Evolutionary conservation across 2,329 filamentous ascomycete genomes (phyloP).

Genomic region (Arthrobotrys sphaeroides): DNA sequence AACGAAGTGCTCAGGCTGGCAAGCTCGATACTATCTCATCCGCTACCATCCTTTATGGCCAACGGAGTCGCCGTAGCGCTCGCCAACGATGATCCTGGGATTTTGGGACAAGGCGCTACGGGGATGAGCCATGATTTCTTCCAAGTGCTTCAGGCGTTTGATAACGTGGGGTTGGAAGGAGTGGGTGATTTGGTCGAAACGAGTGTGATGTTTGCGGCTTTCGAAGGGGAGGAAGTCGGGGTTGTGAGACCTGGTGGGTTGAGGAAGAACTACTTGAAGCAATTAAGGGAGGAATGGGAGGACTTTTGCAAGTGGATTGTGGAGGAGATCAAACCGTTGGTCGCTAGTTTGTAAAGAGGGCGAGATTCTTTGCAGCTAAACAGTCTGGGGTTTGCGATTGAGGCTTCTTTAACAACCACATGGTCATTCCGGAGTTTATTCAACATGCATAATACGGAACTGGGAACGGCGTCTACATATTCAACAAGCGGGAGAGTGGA

Average conservation of each 20-base stretch:
- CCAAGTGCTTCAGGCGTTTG: conserved; percentile 90
- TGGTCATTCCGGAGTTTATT: conserved; percentile 33
- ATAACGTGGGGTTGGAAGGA: conserved; percentile 87
- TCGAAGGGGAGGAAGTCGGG: conserved; percentile 82
- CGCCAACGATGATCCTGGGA: conserved; percentile 89
- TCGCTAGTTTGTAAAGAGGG: conserved; percentile 9
- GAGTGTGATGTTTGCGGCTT: conserved; percentile 87
- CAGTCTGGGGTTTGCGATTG: background rate
- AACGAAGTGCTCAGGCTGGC: conserved; percentile 87
- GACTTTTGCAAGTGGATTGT: conserved; percentile 85
- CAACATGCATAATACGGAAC: conserved; percentile 42
- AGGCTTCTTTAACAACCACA: background rate
- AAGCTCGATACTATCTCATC: conserved; percentile 78
- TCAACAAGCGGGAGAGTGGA: conserved; percentile 24
- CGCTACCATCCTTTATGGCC: conserved; percentile 82
- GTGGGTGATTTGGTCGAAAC: conserved; percentile 90
- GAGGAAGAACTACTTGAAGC: conserved; percentile 76
- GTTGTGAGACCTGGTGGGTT: conserved; percentile 78
- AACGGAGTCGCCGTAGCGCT: conserved; percentile 84
- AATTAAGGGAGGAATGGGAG: conserved; percentile 87
- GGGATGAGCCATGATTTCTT: conserved; percentile 94
- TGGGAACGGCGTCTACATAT: conserved; percentile 18
- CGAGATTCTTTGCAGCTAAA: too few relatives aligned
- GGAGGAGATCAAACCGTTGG: conserved; percentile 34
- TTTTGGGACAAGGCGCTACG: conserved; percentile 81